Base-by-base conservation (phyloP, 75 land plant genomes). In the Pinus albicaulis region DNA sequence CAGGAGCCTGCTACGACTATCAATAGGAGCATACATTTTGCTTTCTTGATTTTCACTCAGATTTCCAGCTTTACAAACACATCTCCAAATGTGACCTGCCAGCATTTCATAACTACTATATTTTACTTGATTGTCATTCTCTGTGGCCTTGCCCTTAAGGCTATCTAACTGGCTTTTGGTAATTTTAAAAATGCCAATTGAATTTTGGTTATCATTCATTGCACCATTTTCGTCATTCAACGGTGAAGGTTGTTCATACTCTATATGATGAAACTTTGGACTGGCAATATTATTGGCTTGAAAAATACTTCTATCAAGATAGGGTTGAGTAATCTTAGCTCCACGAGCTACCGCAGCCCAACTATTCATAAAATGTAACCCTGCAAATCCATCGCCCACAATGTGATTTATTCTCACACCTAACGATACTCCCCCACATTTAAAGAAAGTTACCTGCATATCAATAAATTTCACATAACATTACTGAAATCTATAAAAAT, bases 351-450 rank as follows among this genome's bases (percentile, higher is more conserved):
- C 28, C 0, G 28, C 28, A 28, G 28, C 91, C 88, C 91, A 89
- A 4, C 80, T 76, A 87, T 86, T 89, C 69, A 92, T 76, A 84
- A 89, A 89, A 66, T 86, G 87, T 13, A 89, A 59, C 5, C 82
- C 86, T 3, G 86, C 76, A 72, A 68, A 70, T 5, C 93, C 93
- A 70, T 92, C 93, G 3, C 87, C 86, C n/a, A 82, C 83, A 14
- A 73, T 73, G 59, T 92, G 93, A 26, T 89, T 78, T 80, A 89
- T 83, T 28, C 80, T 86, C 0, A 88, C 87, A 17, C 93, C 93
- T 3, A 91, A 74, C 3, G 82, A 84, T 14, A 79, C 87, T 3
- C 91, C 89, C 0, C 93, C 93, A 57, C 28, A 28, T 28, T 28
- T 28, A 1, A 28, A 28, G 1, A 28, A 28, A 0, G 28, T 28